phyloP scores from a whole-genome alignment of 495 filamentous ascomycete genomes.

The Tuber calosporum region DNA sequence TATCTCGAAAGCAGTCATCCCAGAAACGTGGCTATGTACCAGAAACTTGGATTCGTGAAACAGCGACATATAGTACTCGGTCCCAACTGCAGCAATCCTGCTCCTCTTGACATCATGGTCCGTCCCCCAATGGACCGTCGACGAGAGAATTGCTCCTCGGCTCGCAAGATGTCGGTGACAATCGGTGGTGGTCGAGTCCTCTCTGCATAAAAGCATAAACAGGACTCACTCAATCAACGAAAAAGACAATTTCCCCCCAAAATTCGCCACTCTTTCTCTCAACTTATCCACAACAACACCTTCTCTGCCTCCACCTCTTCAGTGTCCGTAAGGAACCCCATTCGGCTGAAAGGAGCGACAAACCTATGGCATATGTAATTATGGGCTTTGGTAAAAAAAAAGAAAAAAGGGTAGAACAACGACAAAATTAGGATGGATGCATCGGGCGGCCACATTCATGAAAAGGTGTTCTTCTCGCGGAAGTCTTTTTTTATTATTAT shows the following conservation, averaged over 20 bases:
- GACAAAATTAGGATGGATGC: conserved; percentile 27
- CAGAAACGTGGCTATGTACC: conserved; percentile 61
- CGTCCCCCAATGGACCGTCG: conserved; percentile 50
- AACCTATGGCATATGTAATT: conserved; percentile 24
- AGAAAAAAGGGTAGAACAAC: conserved; percentile 18
- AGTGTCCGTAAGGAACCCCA: neutral
- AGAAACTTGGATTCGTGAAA: conserved; percentile 60
- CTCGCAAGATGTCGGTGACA: conserved; percentile 15
- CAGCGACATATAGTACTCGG: conserved; percentile 54
- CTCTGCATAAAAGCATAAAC: neutral
- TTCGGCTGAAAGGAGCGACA: conserved; percentile 13
- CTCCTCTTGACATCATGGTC: conserved; percentile 70
- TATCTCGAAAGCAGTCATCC: conserved; percentile 70
- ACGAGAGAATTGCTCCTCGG: conserved; percentile 11
- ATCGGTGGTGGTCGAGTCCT: conserved; percentile 10
- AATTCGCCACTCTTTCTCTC: neutral
- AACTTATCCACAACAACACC: neutral
- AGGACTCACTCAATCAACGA: neutral
- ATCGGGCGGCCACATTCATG: conserved; percentile 30
- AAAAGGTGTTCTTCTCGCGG: conserved; percentile 35
- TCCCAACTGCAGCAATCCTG: conserved; percentile 51
- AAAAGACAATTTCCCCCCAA: neutral
- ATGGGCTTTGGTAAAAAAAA: conserved; percentile 28
- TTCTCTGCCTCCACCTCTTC: neutral
- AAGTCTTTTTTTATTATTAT: conserved; percentile 24